Evolutionary conservation across 2,329 filamentous ascomycete genomes (phyloP), one percentile per base, ranked within the genome.

Genomic region (Neonectria punicea): DNA sequence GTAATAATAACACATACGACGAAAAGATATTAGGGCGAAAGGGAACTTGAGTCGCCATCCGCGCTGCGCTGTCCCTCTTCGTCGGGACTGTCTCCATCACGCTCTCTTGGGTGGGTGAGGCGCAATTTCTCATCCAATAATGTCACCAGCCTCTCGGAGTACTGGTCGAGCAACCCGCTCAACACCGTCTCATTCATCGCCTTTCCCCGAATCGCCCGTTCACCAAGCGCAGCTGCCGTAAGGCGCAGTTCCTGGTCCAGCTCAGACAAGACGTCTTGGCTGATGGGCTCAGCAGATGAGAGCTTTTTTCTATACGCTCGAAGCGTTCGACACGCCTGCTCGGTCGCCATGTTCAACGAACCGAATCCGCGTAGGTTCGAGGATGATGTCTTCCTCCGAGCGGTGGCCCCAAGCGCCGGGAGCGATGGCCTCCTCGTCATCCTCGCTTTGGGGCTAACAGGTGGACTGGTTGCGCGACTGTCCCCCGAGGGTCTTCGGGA

Each of bases 61-160:
- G 74, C 74, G 58, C 77, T 81, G 61, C 70, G 73, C 44, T 74
- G 77, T 53, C 74, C 69, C 54, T 75, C 76, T 41, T 77, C 76
- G 30, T 72, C 72, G 30, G 68, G 66, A 57, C 69, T 77, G 5
- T 76, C 75, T 16, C 70, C 70, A 22, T 76, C 77, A 58, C 72
- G 69, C 63, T 78, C 74, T 61, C 72, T 74, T 39, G 76, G 72
- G 72, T 77, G 80, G 10, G 75, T 83, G 36, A 89, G 78, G 51
- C 85, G 81, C 55, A 93, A 83, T 76, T 91, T 92, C 77, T 93
- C 89, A 68, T 94, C 91, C 49, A 94, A 83, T 78, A 93, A 84
- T 50, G 84, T 87, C 6, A 93, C 88, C 53, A 94, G 81, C 65
- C 89, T 85, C 73, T 93, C 90, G 2, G 90, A 92, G 73, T 93